phyloP scores from a whole-genome alignment of 1,284 basidiomycete species.

The Trichosporon ovoides region DNA sequence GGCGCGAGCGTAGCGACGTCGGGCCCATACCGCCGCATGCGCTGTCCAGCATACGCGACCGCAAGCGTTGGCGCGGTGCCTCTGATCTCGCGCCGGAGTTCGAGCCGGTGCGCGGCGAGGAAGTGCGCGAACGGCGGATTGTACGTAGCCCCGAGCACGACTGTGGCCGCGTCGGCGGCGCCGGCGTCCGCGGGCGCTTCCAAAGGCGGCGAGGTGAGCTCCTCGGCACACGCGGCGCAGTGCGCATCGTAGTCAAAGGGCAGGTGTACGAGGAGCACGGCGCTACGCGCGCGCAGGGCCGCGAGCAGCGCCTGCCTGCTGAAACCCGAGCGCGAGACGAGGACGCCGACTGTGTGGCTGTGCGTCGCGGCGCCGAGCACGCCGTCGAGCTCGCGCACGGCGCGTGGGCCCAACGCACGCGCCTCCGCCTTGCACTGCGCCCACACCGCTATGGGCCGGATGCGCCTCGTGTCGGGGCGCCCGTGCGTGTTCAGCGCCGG shows the following conservation, averaged over 20 bases:
- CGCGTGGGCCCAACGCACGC: slow-evolving; percentile 67
- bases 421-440: slow-evolving; percentile 87
- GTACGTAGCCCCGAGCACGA: slow-evolving; percentile 10
- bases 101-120: slow-evolving; percentile 3
- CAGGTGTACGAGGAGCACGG: slow-evolving; percentile 69
- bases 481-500: background rate
- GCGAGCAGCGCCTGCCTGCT: slow-evolving; percentile 62
- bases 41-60: slow-evolving; percentile 13
- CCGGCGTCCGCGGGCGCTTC: too few relatives aligned
- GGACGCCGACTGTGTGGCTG: slow-evolving; percentile 54
- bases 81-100: slow-evolving; percentile 13
- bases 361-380: slow-evolving; percentile 53
- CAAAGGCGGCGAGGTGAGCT: background rate
- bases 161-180: too few relatives aligned
- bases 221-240: background rate
- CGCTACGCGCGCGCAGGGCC: slow-evolving; percentile 64
- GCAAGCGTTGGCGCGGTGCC: slow-evolving; percentile 3
- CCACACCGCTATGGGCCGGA: slow-evolving; percentile 62
- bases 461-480: slow-evolving; percentile 1
- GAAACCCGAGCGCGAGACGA: slow-evolving; percentile 72
- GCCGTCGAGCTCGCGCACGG: slow-evolving; percentile 81
- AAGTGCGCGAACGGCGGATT: slow-evolving; percentile 9
- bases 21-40: slow-evolving; percentile 17
- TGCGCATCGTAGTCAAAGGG: slow-evolving; percentile 7
- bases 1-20: background rate